Base-by-base conservation (phyloP, 2,329 filamentous ascomycete species). In the Pseudopyrenochaeta lycopersici region DNA sequence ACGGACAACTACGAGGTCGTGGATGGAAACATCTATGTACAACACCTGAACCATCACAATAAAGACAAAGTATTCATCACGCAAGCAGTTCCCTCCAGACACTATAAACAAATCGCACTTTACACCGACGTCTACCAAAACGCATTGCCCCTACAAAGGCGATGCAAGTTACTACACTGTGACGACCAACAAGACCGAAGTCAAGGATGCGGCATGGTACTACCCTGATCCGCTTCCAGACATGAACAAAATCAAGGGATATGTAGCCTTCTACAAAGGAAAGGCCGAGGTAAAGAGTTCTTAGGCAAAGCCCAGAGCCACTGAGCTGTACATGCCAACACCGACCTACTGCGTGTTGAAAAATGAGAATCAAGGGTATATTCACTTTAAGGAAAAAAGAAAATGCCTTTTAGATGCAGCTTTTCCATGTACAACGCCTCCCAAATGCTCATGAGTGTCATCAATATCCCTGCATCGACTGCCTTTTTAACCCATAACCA, bases 181-280 rank as follows among this genome's bases (percentile, higher is more conserved):
- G 49, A 80, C 76, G 10, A 75, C 81, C 9, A 79, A 80, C 45
- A 82, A 78, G 33, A 76, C 76, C 5, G 78, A 80, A 46, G 54
- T 84, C 17, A 73, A 79, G 31, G 83, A 87, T 55, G 83, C 81
- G 2, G 85, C 84, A 0, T 87, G 85, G 85, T 86, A 82, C 59
- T 87, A 87, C 56, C 78, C 83, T 2, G 66, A 79, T 36, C 79
- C 84, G 1, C 78, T 80, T 48, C 78, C 80, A 20, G 81, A 79
- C 39, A 79, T 80, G 27, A 70, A 78, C 46, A 75, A 77, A 62
- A 84, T 87, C 60, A 82, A 81, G 66, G 80, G 80, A 38, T 77
- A 83, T 62, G 81, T 87, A 33, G 84, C 85, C 4, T 87, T 87
- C 62, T 86, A 84, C 82, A 72, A 80, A 83, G 53, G 54, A 0